These are phyloP conservation scores for Fusarium sp. DNA, from an alignment of 2,329 filamentous ascomycete species.

Conservation along the genomic window DNA sequence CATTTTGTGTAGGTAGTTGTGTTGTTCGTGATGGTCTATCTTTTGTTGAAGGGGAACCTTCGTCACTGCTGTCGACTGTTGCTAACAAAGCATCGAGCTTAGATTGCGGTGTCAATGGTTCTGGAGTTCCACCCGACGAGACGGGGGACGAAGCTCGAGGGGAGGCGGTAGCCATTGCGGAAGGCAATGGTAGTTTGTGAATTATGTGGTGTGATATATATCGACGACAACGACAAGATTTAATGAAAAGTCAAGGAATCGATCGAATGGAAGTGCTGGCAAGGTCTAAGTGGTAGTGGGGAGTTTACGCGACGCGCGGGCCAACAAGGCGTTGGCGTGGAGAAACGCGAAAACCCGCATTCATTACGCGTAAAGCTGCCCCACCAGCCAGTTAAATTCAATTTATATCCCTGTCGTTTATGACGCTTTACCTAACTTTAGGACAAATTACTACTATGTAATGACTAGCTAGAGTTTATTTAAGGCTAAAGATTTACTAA, in stretches of 20 bases:
- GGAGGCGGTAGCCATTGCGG: slow-evolving; percentile 62
- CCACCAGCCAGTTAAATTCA: slow-evolving; percentile 14
- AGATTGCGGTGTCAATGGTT: slow-evolving; percentile 66
- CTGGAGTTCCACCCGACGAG: slow-evolving; percentile 59
- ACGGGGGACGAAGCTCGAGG: slow-evolving; percentile 63
- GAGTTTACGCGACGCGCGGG: slow-evolving; percentile 54
- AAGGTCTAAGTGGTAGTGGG: slow-evolving; percentile 46
- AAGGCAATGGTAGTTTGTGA: slow-evolving; percentile 15
- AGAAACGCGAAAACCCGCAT: slow-evolving; percentile 49
- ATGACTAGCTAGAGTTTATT: too few species aligned
- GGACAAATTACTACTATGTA: too few species aligned
- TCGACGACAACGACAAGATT: neutral
- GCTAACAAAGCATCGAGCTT: slow-evolving; percentile 70
- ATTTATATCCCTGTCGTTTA: slow-evolving; percentile 16
- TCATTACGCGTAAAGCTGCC: slow-evolving; percentile 29
- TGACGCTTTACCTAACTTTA: neutral
- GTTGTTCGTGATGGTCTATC: slow-evolving; percentile 33
- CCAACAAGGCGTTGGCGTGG: slow-evolving; percentile 43
- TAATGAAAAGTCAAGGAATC: neutral
- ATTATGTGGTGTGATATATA: neutral
- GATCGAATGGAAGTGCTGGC: neutral
- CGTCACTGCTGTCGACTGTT: slow-evolving; percentile 65
- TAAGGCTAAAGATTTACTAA: too few species aligned
- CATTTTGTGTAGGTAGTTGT: slow-evolving; percentile 52
- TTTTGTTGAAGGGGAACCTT: slow-evolving; percentile 46